phyloP scores from a whole-genome alignment of 805 yeast genomes.

The Schwanniomyces polymorphus region DNA sequence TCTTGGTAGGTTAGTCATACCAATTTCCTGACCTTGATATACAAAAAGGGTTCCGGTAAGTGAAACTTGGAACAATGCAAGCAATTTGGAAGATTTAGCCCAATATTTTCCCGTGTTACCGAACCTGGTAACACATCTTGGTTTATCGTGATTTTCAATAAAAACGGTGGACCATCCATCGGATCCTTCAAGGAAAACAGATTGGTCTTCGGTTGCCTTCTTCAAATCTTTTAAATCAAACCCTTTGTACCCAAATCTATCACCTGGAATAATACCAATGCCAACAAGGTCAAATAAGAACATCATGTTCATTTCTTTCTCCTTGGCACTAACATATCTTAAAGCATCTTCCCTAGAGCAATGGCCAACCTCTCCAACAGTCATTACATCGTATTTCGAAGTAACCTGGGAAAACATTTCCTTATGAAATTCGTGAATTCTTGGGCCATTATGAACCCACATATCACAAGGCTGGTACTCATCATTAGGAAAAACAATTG shows the following conservation, averaged over 20 bases:
- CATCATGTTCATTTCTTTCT: constrained; percentile 37
- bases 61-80: constrained; percentile 45
- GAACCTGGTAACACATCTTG: constrained; percentile 54
- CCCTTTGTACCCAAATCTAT: constrained; percentile 34
- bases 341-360: constrained; percentile 41
- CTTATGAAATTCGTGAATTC: constrained; percentile 58
- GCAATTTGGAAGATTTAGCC: constrained; percentile 46
- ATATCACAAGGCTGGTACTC: constrained; percentile 39
- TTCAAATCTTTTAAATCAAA: constrained; percentile 41
- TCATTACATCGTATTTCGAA: constrained; percentile 49
- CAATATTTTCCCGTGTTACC: constrained; percentile 42
- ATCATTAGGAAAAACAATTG: constrained; percentile 39
- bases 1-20: constrained; percentile 49
- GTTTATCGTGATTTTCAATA: constrained; percentile 61
- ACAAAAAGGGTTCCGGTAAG: constrained; percentile 56
- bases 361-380: constrained; percentile 59
- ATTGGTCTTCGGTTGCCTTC: constrained; percentile 32
- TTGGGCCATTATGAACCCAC: constrained; percentile 46
- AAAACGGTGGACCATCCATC: constrained; percentile 60
- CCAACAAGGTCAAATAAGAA: constrained; percentile 33
- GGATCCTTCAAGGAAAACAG: constrained; percentile 43
- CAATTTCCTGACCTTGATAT: constrained; percentile 64
- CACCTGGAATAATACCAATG: constrained; percentile 35
- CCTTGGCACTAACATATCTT: constrained; percentile 41
- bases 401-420: constrained; percentile 47